Evolutionary conservation across 1,284 basidiomycete genomes (phyloP), one percentile per base, ranked within the genome.

Genomic region (Cryptococcus jaspeensis): DNA sequence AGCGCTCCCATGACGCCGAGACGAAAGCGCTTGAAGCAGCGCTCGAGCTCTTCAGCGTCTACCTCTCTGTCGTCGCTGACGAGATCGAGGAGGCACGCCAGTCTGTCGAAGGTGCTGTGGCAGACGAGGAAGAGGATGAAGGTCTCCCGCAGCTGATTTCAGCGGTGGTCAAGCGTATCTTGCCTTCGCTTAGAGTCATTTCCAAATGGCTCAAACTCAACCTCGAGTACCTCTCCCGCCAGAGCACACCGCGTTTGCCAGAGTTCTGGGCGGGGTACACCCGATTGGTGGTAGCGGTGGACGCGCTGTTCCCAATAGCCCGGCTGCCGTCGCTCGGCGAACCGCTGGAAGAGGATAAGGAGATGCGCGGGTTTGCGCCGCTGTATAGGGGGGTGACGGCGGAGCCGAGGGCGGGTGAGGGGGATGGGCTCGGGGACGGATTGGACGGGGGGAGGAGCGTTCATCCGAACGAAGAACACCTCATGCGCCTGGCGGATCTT

Each of bases 381-480:
- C 80, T 97, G 48, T 84, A 84, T 53, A 83, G 84, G 55, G 79
- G 79, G 2, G 48, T 51, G 5, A 55, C 52, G 2, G 32, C 28
- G 9, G 41, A 54, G 25, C 43, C 41, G 32, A 52, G 20, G 20
- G 50, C 25, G 44, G 44, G 38, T 40, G 52, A 59, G 16, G 63
- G 55, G 38, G 60, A 55, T 28, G 64, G 61, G 12, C 68, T 62
- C 18, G 58, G 55, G 28, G 60, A 37, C 40, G 54, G 55, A 18
- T 58, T 64, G 28, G 62, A 52, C 16, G 25, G 25, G 1, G 44
- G 47, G 7, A 53, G 48, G 23, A 83, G 85, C 54, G 86, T 88
- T 8, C 94, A 96, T 78, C 94, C 94, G 2, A 97, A 96, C 65
- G 92, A 92, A 65, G 92, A 94, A 79, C 90, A 94, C 68, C 79